A percentile compares a stretch with the other conserved stretches of the same genome.
phyloP scores from a whole-genome alignment of 1,284 basidiomycete species.

The Ganoderma meredithae region DNA sequence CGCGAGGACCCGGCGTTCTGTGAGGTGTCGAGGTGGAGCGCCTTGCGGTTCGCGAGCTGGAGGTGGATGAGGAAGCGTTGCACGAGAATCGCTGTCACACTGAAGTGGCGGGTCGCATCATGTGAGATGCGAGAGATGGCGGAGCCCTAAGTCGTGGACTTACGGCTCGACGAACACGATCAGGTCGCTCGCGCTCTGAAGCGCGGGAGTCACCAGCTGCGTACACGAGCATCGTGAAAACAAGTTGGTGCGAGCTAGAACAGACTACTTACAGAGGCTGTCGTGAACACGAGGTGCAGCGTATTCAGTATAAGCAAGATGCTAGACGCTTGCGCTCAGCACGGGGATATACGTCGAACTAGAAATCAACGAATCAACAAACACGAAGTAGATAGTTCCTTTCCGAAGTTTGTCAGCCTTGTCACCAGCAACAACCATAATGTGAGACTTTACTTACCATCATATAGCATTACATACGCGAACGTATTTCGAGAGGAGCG shows the following conservation, averaged over 20 bases:
- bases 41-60: slow-evolving; percentile 11
- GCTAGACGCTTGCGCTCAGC: neutral
- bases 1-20: neutral
- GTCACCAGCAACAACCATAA: too few relatives aligned
- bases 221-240: slow-evolving; percentile 6
- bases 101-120: neutral
- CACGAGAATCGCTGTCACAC: slow-evolving; percentile 19
- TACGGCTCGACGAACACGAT: slow-evolving; percentile 12
- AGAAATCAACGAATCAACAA: too few relatives aligned
- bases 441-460: neutral
- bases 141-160: neutral
- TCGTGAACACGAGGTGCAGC: slow-evolving; percentile 14
- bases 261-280: too few relatives aligned
- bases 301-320: slow-evolving; percentile 13
- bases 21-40: neutral
- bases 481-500: neutral
- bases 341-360: too few relatives aligned
- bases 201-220: neutral
- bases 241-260: too few relatives aligned
- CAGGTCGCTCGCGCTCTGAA: slow-evolving; percentile 9
- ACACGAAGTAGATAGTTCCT: slow-evolving; percentile 18
- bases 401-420: neutral
- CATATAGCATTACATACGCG: neutral
- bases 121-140: neutral
- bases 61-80: slow-evolving; percentile 25